Evolutionary conservation across 345 rosid genomes (phyloP), one percentile per base, ranked within the genome.

Genomic region (Acer yangbiense): DNA sequence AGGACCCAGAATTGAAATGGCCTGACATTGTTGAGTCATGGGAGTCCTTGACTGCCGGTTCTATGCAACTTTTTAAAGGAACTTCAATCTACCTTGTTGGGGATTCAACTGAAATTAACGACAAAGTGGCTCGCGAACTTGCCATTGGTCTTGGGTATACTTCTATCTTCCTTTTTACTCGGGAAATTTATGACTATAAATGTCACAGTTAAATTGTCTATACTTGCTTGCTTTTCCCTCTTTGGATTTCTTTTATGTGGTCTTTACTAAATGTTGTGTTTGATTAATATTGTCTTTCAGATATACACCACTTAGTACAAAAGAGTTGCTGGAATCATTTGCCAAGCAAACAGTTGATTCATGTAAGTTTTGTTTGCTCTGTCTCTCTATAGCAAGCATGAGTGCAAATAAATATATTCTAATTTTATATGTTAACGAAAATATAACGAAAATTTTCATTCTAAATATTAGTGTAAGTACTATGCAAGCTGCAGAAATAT

Each of bases 21-120:
- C 97, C 97, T 65, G 93, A 92, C 79, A 86, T 92, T 86, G 84
- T 90, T 77, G 98, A 95, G 84, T 90, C 98, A 0, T 92, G 96
- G 98, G 94, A 93, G 52, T 95, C 99, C 50, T 81, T 92, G 82
- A 84, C 97, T 65, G 90, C 90, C 14, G 97, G 92, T 50, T 83
- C 90, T 44, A 72, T 81, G 90, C 97, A 95, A 76, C 91, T 95
- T 21, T 91, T 95, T 41, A 89, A 89, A 88, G 96, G 99, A 63
- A 83, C 96, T 39, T 93, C 98, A 17, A 85, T 92, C 73, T 95
- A 86, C 75, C 82, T 92, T 68, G 91, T 90, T 63, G 97, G 97
- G 20, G 91, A 88, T 83, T 87, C 90, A 2, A 89, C 92, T 29
- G 96, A 93, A 79, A 86, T 95, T 63, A 95, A 93, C 77, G 90